Evolutionary conservation across 805 yeast genomes (phyloP), one percentile per base, ranked within the genome.

Genomic region (Maudiozyma bulderi): DNA sequence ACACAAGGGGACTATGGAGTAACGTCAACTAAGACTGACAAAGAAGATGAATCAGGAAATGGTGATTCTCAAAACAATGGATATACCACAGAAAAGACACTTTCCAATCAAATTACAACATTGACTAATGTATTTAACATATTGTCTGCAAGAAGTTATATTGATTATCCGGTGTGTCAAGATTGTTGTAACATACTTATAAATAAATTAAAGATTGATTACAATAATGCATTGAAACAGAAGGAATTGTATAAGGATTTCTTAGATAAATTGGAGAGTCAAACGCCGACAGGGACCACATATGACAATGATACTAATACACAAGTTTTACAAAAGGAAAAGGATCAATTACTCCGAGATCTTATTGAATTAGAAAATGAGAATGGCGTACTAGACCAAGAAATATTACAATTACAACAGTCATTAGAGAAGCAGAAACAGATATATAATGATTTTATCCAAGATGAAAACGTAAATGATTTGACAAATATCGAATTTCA

Each of bases 141-240:
- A 1, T 66, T 91, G 6, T 82, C 93, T 0, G 72, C 77, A 5
- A 82, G 84, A 52, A 82, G 83, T 46, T 88, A 83, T 51, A 74
- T 91, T 13, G 95, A 87, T 54, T 81, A 80, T 59, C 99, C 99
- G 0, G 79, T 93, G 13, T 91, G 98, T 57, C 74, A 74, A 28
- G 97, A 90, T 42, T 93, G 99, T 64, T 84, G 93, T 6, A 78
- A 75, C 41, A 62, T 74, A 20, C 65, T 91, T 29, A 70, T 84
- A 9, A 80, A 77, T 8, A 82, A 81, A 49, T 73, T 88, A 63
- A 83, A 81, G 57, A 63, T 70, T 10, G 82, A 82, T 55, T 85
- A 85, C 62, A 91, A 85, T 51, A 85, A 80, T 48, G 76, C 82
- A 5, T 77, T 84, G 15, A 75, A 74, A 52, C 96, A 91, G 57